Conservation (phyloP, 768 basidiomycete genomes). For the Exsudoporus frostii region DNA sequence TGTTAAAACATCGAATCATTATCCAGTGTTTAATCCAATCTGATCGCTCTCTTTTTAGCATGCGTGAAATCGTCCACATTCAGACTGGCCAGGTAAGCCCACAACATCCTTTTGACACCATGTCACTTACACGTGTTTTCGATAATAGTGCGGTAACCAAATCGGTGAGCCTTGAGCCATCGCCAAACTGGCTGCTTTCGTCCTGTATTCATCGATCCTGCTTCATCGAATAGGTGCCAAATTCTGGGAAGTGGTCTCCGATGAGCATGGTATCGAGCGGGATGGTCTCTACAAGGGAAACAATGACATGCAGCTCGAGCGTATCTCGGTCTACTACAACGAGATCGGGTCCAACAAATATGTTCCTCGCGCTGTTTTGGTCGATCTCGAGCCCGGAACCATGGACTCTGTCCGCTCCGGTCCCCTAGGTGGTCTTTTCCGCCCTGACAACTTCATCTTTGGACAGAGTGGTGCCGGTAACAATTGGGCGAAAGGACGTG, state of each 20-base stretch:
- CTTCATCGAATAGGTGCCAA: slow-evolving; percentile 64
- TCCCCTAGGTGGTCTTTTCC: slow-evolving; percentile 88
- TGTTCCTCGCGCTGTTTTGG: slow-evolving; percentile 95
- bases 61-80: slow-evolving; percentile 99
- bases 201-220: slow-evolving; percentile 16
- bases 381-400: slow-evolving; percentile 97
- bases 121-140: slow-evolving; percentile 29
- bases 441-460: slow-evolving; percentile 98
- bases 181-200: slow-evolving; percentile 7
- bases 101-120: neutral
- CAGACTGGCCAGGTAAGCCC: slow-evolving; percentile 91
- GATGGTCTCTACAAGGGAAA: slow-evolving; percentile 93
- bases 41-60: slow-evolving; percentile 49
- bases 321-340: slow-evolving; percentile 98
- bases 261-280: slow-evolving; percentile 94
- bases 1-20: slow-evolving; percentile 18
- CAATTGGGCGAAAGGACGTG: slow-evolving; percentile 99
- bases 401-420: slow-evolving; percentile 92
- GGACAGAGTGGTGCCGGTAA: slow-evolving; percentile 98
- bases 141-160: slow-evolving; percentile 92
- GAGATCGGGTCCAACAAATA: slow-evolving; percentile 95
- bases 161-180: slow-evolving; percentile 64
- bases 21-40: slow-evolving; percentile 16
- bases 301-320: slow-evolving; percentile 94
- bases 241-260: slow-evolving; percentile 98